These are phyloP conservation scores for Aspergillus clavatus DNA, from an alignment of 2,329 filamentous ascomycete genomes.

Conservation along the genomic window DNA sequence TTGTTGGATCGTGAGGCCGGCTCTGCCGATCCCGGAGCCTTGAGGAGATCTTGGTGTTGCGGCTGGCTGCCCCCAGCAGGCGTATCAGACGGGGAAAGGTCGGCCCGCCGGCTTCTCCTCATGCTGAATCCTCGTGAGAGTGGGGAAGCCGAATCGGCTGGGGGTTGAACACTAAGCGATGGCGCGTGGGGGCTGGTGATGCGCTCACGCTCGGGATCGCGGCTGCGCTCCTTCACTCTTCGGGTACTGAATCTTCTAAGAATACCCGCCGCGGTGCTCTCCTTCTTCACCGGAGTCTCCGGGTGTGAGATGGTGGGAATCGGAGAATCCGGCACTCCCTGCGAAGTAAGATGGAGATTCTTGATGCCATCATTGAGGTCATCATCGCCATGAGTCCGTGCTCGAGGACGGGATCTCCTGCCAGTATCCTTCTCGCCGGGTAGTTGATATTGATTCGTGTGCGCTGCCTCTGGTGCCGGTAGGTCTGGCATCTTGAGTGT, in stretches of 20 bases:
- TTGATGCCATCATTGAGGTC: constrained; percentile 72
- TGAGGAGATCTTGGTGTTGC: constrained; percentile 73
- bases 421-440: constrained; percentile 82
- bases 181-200: constrained; percentile 65
- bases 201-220: constrained; percentile 41
- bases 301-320: constrained; percentile 53
- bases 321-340: constrained; percentile 45
- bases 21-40: constrained; percentile 63
- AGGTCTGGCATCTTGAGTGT: constrained; percentile 67
- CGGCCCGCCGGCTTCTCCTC: constrained; percentile 54
- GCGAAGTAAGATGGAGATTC: constrained; percentile 54
- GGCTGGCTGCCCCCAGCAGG: constrained; percentile 58
- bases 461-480: constrained; percentile 73
- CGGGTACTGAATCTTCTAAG: constrained; percentile 88
- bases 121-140: constrained; percentile 89
- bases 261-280: constrained; percentile 78
- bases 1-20: constrained; percentile 58
- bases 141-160: constrained; percentile 59
- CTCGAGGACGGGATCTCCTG: constrained; percentile 74
- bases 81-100: constrained; percentile 51
- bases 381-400: constrained; percentile 91
- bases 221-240: constrained; percentile 57
- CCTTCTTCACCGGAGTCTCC: constrained; percentile 67
- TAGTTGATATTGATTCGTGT: constrained; percentile 91
- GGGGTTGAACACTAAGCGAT: constrained; percentile 74